Base-by-base conservation (phyloP, 1,284 basidiomycete species). In the Hemileia vastatrix region DNA sequence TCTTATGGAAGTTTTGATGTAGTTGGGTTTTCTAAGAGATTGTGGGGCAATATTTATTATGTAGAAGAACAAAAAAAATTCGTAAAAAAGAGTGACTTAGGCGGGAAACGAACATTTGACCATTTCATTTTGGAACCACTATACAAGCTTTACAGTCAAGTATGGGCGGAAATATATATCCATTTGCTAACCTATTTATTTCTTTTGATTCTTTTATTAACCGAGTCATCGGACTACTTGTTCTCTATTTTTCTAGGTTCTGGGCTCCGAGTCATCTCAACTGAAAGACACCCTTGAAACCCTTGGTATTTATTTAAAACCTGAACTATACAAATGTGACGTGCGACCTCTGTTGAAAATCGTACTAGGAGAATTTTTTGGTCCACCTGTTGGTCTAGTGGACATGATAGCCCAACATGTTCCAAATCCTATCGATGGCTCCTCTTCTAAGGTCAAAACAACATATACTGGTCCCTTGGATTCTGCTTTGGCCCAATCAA, bases 21-120 rank as follows among this genome's bases (percentile, higher is more conserved):
- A 8, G 77, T 80, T 48, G 79, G 79, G 54, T 81, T 84, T 68
- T 90, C 93, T 15, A 83, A 84, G 70, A 84, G 95, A 44, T 83
- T 99, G 9, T 99, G 95, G 95, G 95, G 95, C 24, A 94, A 98
- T 77, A 91, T 98, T 72, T 99, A 91, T 80, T 97, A 90, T 78
- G 84, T 91, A 76, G 74, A 80, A 40, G 85, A 88, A 57, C 76
- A 77, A 54, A 85, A 91, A 67, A 95, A 92, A 76, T 98, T 98
- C 76, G 86, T 85, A 5, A 84, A 91, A 57, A 91, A 88, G 72
- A 83, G 85, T 24, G 79, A 83, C 1, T 89, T 93, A 68, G 84
- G 88, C 0, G 90, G 92, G 72, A 83, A 84, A 66, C 83, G 95
- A 43, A 86, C 87, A 45, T 99, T 99, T 73, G 90, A 96, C 33